phyloP scores from a whole-genome alignment of 139 green algal genomes.

The Spirogloea muscicola region DNA sequence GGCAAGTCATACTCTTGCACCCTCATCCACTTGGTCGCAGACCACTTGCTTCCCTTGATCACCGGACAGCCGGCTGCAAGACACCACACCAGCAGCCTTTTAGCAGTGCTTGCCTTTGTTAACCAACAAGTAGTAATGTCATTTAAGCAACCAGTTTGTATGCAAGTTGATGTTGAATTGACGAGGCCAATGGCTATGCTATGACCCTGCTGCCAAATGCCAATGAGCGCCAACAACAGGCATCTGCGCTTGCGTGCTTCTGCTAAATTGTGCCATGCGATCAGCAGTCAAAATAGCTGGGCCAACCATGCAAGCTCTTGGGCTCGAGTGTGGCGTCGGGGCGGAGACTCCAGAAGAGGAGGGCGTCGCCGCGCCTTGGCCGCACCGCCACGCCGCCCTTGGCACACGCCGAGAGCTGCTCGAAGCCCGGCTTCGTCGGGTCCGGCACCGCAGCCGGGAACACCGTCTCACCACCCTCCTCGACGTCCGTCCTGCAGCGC shows the following conservation, averaged over 20 bases:
- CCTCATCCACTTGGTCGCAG: constrained; percentile 52
- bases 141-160: no score
- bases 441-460: constrained; percentile 38
- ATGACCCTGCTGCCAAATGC: no score
- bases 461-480: constrained; percentile 77
- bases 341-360: constrained; percentile 65
- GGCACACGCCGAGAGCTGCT: constrained; percentile 25
- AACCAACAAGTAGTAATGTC: neutral
- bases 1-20: constrained; percentile 24
- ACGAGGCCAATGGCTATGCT: no score
- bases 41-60: constrained; percentile 49
- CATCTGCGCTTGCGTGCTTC: neutral
- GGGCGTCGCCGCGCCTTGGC: constrained; percentile 50
- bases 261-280: neutral
- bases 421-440: constrained; percentile 1
- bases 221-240: no score
- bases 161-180: no score
- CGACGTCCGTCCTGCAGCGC: constrained; percentile 53
- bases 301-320: constrained; percentile 28
- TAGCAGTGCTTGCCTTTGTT: neutral
- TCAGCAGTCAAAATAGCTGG: neutral
- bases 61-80: constrained; percentile 49
- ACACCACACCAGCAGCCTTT: no score
- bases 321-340: constrained; percentile 60
- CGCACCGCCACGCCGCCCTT: constrained; percentile 33